A percentile compares a stretch with the other conserved stretches of the same genome.
These are phyloP conservation scores for Psidium guajava DNA, from an alignment of 345 rosid species.

Conservation along the genomic window DNA sequence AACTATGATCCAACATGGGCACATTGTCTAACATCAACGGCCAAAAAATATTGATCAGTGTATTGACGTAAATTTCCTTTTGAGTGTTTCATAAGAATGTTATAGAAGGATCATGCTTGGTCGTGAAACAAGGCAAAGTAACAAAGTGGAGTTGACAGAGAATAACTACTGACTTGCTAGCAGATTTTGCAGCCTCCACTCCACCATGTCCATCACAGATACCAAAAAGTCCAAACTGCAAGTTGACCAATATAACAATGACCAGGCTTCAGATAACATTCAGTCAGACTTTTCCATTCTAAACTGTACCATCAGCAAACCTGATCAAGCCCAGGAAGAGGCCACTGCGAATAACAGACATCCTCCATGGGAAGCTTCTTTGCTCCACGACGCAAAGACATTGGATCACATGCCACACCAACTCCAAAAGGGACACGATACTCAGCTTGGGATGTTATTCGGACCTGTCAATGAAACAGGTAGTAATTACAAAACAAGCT, in stretches of 20 bases:
- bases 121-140: background rate
- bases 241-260: background rate
- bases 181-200: constrained; percentile 76
- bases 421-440: constrained; percentile 52
- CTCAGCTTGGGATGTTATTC: constrained; percentile 45
- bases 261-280: background rate
- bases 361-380: constrained; percentile 96
- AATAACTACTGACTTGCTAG: constrained; percentile 67
- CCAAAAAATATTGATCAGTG: background rate
- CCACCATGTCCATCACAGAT: constrained; percentile 99
- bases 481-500: background rate
- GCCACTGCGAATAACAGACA: constrained; percentile 86
- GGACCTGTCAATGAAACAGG: constrained; percentile 37
- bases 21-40: background rate
- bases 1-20: background rate
- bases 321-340: constrained; percentile 74
- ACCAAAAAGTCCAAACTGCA: constrained; percentile 92
- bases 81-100: background rate
- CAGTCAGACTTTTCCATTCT: background rate
- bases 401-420: constrained; percentile 91
- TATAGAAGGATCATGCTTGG: background rate
- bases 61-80: background rate
- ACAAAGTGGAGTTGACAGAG: constrained; percentile 5
- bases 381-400: constrained; percentile 92
- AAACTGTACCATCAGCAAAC: constrained; percentile 25